These are phyloP conservation scores for Digitaria exilis DNA, from an alignment of 202 grass and related monocot genomes.

Conservation along the genomic window DNA sequence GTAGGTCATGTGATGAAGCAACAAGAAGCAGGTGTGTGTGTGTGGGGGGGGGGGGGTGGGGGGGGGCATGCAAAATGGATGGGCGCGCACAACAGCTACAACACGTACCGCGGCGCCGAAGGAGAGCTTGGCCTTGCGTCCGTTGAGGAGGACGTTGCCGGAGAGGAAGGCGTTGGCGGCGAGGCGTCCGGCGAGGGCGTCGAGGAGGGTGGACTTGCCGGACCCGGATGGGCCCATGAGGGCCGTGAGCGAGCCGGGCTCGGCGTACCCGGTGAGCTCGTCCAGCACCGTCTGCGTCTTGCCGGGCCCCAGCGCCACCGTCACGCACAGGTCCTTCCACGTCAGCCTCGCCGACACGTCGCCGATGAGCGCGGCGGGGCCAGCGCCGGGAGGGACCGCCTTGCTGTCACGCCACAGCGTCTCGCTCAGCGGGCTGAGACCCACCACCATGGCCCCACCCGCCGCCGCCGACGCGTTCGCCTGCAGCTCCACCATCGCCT, in stretches of 20 bases:
- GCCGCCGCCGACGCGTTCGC: conserved; percentile 47
- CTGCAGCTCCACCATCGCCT: conserved; percentile 80
- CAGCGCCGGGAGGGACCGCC: conserved; percentile 28
- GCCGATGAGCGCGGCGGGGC: conserved; percentile 51
- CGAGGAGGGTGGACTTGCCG: conserved; percentile 91
- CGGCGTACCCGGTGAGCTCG: conserved; percentile 81
- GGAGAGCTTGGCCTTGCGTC: conserved; percentile 86
- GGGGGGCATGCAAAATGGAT: not conserved
- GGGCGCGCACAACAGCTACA: not conserved
- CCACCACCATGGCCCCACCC: conserved; percentile 50
- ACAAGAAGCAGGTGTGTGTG: not conserved
- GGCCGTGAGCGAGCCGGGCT: conserved; percentile 83
- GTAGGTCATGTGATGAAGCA: not conserved
- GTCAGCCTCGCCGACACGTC: conserved; percentile 85
- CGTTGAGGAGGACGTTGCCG: conserved; percentile 82
- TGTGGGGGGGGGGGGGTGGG: no score
- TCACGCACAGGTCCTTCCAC: conserved; percentile 93
- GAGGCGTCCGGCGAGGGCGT: conserved; percentile 80
- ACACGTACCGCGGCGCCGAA: conserved; percentile 82
- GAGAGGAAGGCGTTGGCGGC: conserved; percentile 87
- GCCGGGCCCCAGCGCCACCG: conserved; percentile 72
- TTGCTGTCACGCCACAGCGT: conserved; percentile 79
- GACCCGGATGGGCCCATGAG: conserved; percentile 93
- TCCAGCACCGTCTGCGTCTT: conserved; percentile 83
- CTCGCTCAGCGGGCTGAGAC: conserved; percentile 91